Percentiles rank a stretch among this genome's conserved stretches.
Evolutionary conservation across 495 filamentous ascomycete genomes (phyloP).

Genomic region (Penicillium atrosanguineum): DNA sequence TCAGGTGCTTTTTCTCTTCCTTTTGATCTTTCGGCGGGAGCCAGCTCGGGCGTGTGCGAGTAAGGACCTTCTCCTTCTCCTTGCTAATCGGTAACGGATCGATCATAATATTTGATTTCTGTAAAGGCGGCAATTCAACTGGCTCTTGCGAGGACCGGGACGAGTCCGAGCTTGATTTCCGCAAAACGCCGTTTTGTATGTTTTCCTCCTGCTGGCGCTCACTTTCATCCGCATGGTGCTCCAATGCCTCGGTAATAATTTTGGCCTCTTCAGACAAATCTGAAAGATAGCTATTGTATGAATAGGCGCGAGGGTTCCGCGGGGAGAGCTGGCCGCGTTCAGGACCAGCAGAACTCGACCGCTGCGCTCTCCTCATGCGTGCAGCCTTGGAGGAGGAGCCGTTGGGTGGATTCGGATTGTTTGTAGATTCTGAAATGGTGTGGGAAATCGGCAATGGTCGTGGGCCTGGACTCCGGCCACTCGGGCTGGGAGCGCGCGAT

Average conservation of each 20-base stretch:
- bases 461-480: conserved; percentile 41
- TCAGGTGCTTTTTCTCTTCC: conserved; percentile 88
- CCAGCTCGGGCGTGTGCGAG: conserved; percentile 90
- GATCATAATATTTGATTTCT: conserved; percentile 89
- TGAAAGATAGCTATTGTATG: conserved; percentile 77
- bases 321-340: conserved; percentile 47
- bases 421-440: conserved; percentile 26
- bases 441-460: conserved; percentile 44
- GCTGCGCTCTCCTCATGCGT: conserved; percentile 29
- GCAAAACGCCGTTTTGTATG: conserved; percentile 47
- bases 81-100: conserved; percentile 93
- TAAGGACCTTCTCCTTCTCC: conserved; percentile 92
- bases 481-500: conserved; percentile 52
- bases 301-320: conserved; percentile 67
- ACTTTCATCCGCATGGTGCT: conserved; percentile 73
- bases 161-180: conserved; percentile 47
- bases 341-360: conserved; percentile 45
- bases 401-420: conserved; percentile 13
- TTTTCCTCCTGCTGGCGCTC: conserved; percentile 50
- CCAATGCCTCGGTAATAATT: conserved; percentile 82
- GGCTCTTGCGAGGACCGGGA: conserved; percentile 55
- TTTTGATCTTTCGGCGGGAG: conserved; percentile 90
- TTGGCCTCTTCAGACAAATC: conserved; percentile 85
- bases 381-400: conserved; percentile 31
- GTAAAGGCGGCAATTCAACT: conserved; percentile 74